Conservation (phyloP, 2,329 filamentous ascomycete species). For the Colletotrichum magnum region DNA sequence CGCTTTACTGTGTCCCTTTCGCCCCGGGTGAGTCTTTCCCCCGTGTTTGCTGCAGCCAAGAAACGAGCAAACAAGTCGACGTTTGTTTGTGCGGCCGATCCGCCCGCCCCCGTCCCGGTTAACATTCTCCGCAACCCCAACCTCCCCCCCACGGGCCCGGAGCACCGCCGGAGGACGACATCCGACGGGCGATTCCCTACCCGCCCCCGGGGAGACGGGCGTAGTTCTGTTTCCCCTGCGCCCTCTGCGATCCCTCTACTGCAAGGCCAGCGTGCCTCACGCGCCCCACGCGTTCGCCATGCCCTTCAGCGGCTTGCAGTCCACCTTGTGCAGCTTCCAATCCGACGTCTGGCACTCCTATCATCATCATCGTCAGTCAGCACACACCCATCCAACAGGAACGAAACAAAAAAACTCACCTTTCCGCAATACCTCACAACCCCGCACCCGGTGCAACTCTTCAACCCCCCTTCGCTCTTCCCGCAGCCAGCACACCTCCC, state of each 20-base stretch:
- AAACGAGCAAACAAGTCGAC: too few species aligned
- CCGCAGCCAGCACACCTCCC: conserved; percentile 48
- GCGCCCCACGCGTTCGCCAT: conserved; percentile 54
- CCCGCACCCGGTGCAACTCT: conserved; percentile 60
- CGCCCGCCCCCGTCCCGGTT: not conserved
- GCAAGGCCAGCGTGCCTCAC: conserved; percentile 6
- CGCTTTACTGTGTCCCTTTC: too few species aligned
- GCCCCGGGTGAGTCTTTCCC: too few species aligned
- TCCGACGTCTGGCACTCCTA: conserved; percentile 60
- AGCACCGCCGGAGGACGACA: not conserved
- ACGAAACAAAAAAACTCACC: conserved; percentile 49
- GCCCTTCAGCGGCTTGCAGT: conserved; percentile 59
- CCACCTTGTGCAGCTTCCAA: conserved; percentile 60
- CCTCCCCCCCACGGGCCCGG: not conserved
- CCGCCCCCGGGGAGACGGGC: too few species aligned
- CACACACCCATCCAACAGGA: not conserved
- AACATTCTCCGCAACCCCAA: conserved; percentile 2
- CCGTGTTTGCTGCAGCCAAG: too few species aligned
- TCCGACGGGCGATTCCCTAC: not conserved
- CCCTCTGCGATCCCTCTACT: conserved; percentile 37
- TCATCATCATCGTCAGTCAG: conserved; percentile 1
- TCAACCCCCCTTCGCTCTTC: conserved; percentile 48
- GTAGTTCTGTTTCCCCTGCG: not conserved
- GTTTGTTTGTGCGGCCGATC: not conserved
- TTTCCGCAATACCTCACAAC: conserved; percentile 62